Evolutionary conservation across 202 grass and related monocot genomes (phyloP).

Genomic region (Cymbopogon flexuosus): DNA sequence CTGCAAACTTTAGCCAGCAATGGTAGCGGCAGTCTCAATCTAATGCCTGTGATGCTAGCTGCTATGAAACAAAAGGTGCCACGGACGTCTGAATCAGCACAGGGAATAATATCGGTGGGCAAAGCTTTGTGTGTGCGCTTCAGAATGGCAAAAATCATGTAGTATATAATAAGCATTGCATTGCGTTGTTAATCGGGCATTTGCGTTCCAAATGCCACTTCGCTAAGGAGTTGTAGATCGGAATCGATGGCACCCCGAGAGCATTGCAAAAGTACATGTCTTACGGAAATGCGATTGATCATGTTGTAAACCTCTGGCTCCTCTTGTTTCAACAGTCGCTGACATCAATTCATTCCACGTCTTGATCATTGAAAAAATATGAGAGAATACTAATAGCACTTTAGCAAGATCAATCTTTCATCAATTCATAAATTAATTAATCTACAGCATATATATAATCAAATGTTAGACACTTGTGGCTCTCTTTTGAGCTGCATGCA

Average conservation of each 20-base stretch:
- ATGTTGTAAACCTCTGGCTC: too few species aligned
- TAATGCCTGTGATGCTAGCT: constrained; percentile 7
- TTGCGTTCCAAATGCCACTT: too few species aligned
- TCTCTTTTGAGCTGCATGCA: neutral
- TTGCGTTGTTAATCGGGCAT: neutral
- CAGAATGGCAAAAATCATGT: neutral
- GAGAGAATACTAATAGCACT: neutral
- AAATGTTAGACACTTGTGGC: neutral
- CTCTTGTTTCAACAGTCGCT: too few species aligned
- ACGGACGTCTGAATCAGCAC: constrained; percentile 35
- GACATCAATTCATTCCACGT: too few species aligned
- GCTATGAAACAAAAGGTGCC: constrained; percentile 25
- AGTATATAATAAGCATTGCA: neutral
- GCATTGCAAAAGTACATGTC: too few species aligned
- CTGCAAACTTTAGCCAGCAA: constrained; percentile 8
- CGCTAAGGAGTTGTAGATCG: too few species aligned
- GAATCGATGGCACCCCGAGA: too few species aligned
- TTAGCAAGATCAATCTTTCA: neutral
- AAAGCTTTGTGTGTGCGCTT: neutral
- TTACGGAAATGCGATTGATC: too few species aligned
- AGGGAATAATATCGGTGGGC: neutral
- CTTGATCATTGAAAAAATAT: neutral
- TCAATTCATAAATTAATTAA: too few species aligned
- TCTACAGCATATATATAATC: neutral
- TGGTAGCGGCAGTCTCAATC: neutral